Conservation (phyloP, 768 basidiomycete genomes). For the Pleurotus platypus region DNA sequence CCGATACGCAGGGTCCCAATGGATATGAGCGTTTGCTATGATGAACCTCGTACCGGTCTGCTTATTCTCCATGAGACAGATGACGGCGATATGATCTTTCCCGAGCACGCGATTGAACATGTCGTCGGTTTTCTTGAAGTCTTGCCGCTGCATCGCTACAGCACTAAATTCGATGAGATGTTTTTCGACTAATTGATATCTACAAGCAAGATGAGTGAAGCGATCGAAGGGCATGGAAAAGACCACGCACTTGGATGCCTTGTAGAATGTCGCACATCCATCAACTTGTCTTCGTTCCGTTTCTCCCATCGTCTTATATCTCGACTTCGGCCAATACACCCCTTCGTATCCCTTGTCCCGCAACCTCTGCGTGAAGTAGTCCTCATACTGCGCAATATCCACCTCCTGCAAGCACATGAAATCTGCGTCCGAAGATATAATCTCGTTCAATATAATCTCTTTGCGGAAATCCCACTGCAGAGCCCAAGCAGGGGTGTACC, state of each 20-base stretch:
- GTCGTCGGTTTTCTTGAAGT: conserved; percentile 97
- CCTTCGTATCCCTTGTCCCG: conserved; percentile 82
- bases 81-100: conserved; percentile 89
- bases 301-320: conserved; percentile 90
- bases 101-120: conserved; percentile 99
- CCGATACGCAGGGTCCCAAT: conserved; percentile 88
- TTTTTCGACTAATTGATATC: conserved; percentile 91
- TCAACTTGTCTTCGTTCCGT: conserved; percentile 86
- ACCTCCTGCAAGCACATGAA: conserved; percentile 96
- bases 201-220: conserved; percentile 22
- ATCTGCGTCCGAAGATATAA: conserved; percentile 78
- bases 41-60: conserved; percentile 85
- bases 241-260: conserved; percentile 70
- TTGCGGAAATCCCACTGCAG: conserved; percentile 94
- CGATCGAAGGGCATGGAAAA: not conserved
- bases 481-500: conserved; percentile 97
- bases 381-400: conserved; percentile 88
- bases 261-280: conserved; percentile 97
- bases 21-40: conserved; percentile 87
- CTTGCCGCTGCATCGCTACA: conserved; percentile 87
- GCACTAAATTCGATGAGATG: conserved; percentile 92
- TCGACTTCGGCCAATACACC: conserved; percentile 86
- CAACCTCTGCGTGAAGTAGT: conserved; percentile 79
- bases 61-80: conserved; percentile 83
- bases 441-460: conserved; percentile 81